Percentiles rank a stretch among this genome's conserved stretches.
Conservation (phyloP, 139 green algal species). For the Dunaliella primolecta region DNA sequence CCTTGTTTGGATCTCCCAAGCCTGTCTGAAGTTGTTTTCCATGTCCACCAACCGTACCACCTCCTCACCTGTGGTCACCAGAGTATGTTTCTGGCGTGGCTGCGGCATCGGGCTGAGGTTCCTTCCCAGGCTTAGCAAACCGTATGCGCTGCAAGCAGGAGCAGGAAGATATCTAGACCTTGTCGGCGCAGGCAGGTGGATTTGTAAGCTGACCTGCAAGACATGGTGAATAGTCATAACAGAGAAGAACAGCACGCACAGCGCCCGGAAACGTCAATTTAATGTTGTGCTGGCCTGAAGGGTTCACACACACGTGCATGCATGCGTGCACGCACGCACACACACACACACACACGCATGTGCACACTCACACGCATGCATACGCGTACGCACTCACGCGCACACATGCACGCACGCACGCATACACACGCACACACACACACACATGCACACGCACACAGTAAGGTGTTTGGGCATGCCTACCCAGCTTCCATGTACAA, state of each 20-base stretch:
- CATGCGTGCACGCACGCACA: neutral
- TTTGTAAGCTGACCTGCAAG: too few relatives aligned
- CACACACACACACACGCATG: neutral
- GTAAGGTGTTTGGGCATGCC: too few relatives aligned
- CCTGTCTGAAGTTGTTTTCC: too few relatives aligned
- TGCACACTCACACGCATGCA: neutral
- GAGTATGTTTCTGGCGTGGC: slow-evolving; percentile 38
- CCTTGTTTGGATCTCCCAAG: too few relatives aligned
- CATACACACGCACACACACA: neutral
- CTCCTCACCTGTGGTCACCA: slow-evolving; percentile 48
- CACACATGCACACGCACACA: neutral
- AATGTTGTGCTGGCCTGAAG: too few relatives aligned
- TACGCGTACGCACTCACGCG: neutral
- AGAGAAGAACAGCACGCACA: too few relatives aligned
- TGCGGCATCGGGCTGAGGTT: slow-evolving; percentile 50
- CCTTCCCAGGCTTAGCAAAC: slow-evolving; percentile 40
- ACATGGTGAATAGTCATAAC: too few relatives aligned
- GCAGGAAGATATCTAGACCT: neutral
- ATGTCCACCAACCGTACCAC: too few relatives aligned
- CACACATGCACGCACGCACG: neutral
- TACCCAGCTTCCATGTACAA: too few relatives aligned
- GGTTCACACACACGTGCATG: too few relatives aligned
- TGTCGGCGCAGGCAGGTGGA: too few relatives aligned
- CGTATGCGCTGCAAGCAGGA: slow-evolving; percentile 32
- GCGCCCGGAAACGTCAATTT: too few relatives aligned